phyloP scores from a whole-genome alignment of 495 filamentous ascomycete species.

The Penicillium pancosmium region DNA sequence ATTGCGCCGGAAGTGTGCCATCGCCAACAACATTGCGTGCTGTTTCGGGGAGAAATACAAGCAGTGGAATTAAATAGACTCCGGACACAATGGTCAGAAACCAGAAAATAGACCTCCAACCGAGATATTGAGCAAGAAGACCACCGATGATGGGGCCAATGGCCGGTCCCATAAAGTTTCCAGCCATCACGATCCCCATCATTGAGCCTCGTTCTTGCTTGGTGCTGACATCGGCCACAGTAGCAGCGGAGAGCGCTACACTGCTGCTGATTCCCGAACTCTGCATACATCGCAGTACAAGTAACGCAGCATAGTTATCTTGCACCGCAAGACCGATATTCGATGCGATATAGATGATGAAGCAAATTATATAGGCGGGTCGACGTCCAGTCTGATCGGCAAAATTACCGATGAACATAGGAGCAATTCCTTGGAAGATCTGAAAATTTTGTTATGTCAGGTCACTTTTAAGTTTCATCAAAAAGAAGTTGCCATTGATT shows the following conservation, averaged over 20 bases:
- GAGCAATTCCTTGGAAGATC: slow-evolving; percentile 55
- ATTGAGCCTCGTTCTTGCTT: slow-evolving; percentile 46
- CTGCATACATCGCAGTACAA: slow-evolving; percentile 53
- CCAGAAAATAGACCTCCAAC: slow-evolving; percentile 76
- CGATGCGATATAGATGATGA: slow-evolving; percentile 49
- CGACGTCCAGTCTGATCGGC: slow-evolving; percentile 52
- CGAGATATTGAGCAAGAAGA: slow-evolving; percentile 63
- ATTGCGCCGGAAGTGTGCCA: slow-evolving; percentile 41
- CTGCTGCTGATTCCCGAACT: slow-evolving; percentile 52
- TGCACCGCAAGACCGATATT: slow-evolving; percentile 54
- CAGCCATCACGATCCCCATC: slow-evolving; percentile 40
- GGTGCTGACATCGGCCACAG: slow-evolving; percentile 46
- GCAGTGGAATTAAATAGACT: slow-evolving; percentile 33
- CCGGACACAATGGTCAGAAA: slow-evolving; percentile 65
- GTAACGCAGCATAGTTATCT: slow-evolving; percentile 47
- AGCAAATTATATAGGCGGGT: slow-evolving; percentile 49
- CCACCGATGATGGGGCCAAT: slow-evolving; percentile 68
- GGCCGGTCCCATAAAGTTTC: slow-evolving; percentile 47
- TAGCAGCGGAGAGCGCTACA: slow-evolving; percentile 42
- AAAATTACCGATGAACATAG: slow-evolving; percentile 51
- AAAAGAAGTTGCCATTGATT: background rate
- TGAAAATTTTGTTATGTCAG: slow-evolving; percentile 9
- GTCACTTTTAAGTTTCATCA: background rate
- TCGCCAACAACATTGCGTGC: slow-evolving; percentile 50
- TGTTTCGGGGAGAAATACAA: slow-evolving; percentile 49